These are phyloP conservation scores for Herpotrichia juniperi DNA, from an alignment of 2,329 filamentous ascomycete genomes.

Conservation along the genomic window DNA sequence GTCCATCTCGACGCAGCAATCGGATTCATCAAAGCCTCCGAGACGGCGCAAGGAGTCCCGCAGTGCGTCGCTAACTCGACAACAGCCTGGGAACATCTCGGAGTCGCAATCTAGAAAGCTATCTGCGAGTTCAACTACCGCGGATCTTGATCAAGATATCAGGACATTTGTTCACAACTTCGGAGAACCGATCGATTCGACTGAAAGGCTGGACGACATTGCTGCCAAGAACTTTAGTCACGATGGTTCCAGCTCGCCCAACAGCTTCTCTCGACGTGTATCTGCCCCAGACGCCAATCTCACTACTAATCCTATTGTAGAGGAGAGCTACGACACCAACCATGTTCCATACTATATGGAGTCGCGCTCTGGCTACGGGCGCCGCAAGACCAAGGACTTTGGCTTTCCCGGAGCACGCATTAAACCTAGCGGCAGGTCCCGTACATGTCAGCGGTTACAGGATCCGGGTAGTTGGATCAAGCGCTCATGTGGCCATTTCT, in stretches of 20 bases:
- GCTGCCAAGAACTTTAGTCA: constrained; percentile 25
- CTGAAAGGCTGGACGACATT: constrained; percentile 13
- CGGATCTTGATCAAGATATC: constrained; percentile 5
- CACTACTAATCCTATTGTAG: constrained; percentile 16
- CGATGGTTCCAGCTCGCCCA: constrained; percentile 26
- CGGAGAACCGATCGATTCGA: constrained; percentile 12
- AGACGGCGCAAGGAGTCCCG: constrained; percentile 14
- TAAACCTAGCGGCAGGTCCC: constrained; percentile 21
- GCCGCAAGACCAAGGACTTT: constrained; percentile 39
- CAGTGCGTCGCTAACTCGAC: constrained; percentile 16
- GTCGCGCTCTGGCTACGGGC: constrained; percentile 35
- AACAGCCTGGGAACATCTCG: constrained; percentile 2
- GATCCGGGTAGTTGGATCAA: constrained; percentile 33
- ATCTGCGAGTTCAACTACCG: constrained; percentile 10
- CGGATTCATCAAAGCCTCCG: neutral
- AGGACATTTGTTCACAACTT: constrained; percentile 10
- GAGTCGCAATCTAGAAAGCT: constrained; percentile 7
- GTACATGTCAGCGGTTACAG: constrained; percentile 17
- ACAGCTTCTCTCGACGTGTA: constrained; percentile 16
- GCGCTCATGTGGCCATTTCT: constrained; percentile 37
- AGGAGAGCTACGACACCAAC: constrained; percentile 20
- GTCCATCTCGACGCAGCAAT: neutral
- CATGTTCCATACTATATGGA: constrained; percentile 34
- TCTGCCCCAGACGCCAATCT: constrained; percentile 9
- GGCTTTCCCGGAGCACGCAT: constrained; percentile 40